Conservation (phyloP, 1,284 basidiomycete genomes). For the Trichosporon sp. region DNA sequence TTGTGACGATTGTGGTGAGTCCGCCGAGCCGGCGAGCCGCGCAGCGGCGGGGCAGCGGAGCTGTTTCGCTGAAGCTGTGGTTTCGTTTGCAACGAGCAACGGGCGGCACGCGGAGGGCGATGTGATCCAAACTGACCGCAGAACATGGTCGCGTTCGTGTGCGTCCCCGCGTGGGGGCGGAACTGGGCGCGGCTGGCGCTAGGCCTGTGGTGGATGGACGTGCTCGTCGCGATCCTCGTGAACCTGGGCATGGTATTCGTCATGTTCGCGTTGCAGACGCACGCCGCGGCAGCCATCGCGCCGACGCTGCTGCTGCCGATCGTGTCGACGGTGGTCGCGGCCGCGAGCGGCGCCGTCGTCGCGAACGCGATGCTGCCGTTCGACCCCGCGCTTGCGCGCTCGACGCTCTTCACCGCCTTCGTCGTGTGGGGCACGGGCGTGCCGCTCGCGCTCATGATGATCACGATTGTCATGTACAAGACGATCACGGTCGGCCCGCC, state of each 20-base stretch:
- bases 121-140: conserved; percentile 24
- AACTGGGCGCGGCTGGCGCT: conserved; percentile 61
- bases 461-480: conserved; percentile 58
- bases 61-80: too few species aligned
- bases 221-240: conserved; percentile 55
- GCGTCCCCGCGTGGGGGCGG: conserved; percentile 52
- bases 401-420: conserved; percentile 56
- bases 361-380: conserved; percentile 54
- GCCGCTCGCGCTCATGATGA: conserved; percentile 56
- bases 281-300: conserved; percentile 58
- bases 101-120: too few species aligned
- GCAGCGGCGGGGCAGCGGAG: too few species aligned
- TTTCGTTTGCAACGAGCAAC: too few species aligned
- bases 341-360: conserved; percentile 62
- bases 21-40: conserved; percentile 17
- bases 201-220: conserved; percentile 69
- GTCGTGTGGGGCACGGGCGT: conserved; percentile 51
- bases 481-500: conserved; percentile 50
- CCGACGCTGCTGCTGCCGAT: conserved; percentile 68
- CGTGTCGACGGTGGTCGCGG: conserved; percentile 64
- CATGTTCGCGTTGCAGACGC: conserved; percentile 62
- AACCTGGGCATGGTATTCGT: conserved; percentile 11
- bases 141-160: conserved; percentile 53
- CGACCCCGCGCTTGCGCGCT: conserved; percentile 55
- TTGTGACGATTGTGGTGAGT: conserved; percentile 59